These are phyloP conservation scores for Chaetoscypha palmicola DNA, from an alignment of 2,329 filamentous ascomycete genomes.

Conservation along the genomic window DNA sequence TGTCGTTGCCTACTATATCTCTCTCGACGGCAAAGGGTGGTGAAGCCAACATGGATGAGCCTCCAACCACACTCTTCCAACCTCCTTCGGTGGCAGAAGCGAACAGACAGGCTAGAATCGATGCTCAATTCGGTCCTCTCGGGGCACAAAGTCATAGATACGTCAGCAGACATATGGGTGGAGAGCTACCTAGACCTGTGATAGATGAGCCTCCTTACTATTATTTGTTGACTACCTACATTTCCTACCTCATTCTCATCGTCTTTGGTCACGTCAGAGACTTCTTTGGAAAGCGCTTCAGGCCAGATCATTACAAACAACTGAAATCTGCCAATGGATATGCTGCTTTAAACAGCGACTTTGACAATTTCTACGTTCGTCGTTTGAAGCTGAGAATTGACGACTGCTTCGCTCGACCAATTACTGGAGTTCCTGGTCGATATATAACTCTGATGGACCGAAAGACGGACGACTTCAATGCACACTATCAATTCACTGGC, in stretches of 20 bases:
- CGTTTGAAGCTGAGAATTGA: conserved; percentile 91
- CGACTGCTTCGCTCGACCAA: conserved; percentile 90
- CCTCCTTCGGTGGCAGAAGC: conserved; percentile 81
- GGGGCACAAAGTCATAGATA: conserved; percentile 76
- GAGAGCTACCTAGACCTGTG: conserved; percentile 71
- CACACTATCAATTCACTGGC: conserved; percentile 80
- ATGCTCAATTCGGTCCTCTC: conserved; percentile 88
- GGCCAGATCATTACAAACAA: conserved; percentile 73
- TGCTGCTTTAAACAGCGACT: conserved; percentile 92
- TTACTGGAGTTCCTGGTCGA: conserved; percentile 86
- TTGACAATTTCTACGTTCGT: conserved; percentile 96
- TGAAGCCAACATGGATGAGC: conserved; percentile 65
- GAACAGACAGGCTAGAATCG: conserved; percentile 64
- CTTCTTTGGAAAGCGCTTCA: conserved; percentile 96
- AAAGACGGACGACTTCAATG: conserved; percentile 84
- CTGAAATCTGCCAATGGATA: conserved; percentile 81
- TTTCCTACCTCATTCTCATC: conserved; percentile 95
- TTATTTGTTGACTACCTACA: conserved; percentile 94
- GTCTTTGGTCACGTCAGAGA: conserved; percentile 92
- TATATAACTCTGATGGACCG: conserved; percentile 92
- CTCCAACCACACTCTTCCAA: conserved; percentile 75
- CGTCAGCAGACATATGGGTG: conserved; percentile 78
- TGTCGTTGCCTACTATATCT: conserved; percentile 84
- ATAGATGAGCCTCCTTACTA: conserved; percentile 97
- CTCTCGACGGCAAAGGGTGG: conserved; percentile 78